phyloP scores from a whole-genome alignment of 805 yeast genomes.

The Komagataella pastoris region DNA sequence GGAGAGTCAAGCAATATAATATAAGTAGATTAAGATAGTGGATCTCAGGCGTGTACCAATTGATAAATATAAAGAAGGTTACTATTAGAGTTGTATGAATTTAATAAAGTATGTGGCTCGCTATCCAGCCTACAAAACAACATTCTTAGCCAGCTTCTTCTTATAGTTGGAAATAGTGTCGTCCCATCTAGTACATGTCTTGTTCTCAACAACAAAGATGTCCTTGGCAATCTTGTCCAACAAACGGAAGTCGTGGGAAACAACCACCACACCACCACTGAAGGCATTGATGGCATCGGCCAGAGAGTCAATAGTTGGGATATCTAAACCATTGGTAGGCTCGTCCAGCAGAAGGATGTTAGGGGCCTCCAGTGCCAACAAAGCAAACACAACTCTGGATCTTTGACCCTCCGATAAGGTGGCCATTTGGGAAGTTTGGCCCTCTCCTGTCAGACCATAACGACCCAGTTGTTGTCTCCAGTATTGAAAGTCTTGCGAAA shows the following conservation, averaged over 20 bases:
- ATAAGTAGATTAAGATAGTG: not conserved
- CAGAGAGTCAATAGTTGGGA: conserved; percentile 93
- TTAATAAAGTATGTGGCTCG: not conserved
- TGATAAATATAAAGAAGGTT: not conserved
- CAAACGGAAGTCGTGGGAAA: conserved; percentile 97
- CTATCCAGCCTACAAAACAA: conserved; percentile 40
- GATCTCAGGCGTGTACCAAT: not conserved
- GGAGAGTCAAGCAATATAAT: not conserved
- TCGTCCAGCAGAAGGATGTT: conserved; percentile 92
- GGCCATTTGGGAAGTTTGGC: conserved; percentile 97
- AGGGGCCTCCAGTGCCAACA: conserved; percentile 90
- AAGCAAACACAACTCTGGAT: conserved; percentile 95
- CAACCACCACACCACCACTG: conserved; percentile 97
- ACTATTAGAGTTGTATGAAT: not conserved
- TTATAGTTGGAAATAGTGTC: conserved; percentile 85
- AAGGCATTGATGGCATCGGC: conserved; percentile 92
- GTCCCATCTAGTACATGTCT: conserved; percentile 94
- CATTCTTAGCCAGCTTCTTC: conserved; percentile 84
- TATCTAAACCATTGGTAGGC: conserved; percentile 99
- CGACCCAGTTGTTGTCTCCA: conserved; percentile 98
- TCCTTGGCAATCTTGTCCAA: conserved; percentile 96
- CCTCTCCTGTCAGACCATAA: conserved; percentile 97
- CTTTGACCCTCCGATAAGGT: conserved; percentile 98
- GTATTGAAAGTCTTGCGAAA: conserved; percentile 97
- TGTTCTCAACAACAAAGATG: conserved; percentile 90